Evolutionary conservation across 164 flowering plant species (phyloP), one percentile per base, ranked within the genome.

Genomic region (Berberis thunbergii): DNA sequence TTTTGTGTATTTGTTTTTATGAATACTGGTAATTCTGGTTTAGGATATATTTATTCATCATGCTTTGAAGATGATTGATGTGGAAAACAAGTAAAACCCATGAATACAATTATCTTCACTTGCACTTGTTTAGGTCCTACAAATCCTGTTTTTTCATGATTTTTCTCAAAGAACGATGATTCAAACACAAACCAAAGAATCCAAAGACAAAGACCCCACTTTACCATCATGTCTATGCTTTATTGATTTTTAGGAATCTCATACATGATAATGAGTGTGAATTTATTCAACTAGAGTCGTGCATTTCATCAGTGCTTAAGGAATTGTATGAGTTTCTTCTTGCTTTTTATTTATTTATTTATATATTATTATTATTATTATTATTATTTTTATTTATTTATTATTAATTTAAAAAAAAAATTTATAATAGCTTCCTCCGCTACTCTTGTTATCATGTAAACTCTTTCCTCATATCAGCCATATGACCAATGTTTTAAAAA

Each of bases 41-140:
- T 65, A 65, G 79, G 60, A 69, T 93, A 42, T 54, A 61, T 72
- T 50, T 62, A 45, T 63, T 65, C 60, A 61, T 61, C 64, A 58
- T 73, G 50, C 49, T 56, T 56, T 73, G 76, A 67, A 74, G 72
- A 68, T 61, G 72, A 62, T 49, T 46, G 56, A 49, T 73, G 66
- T 42, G 56, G 42, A 41, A 49, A 66, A 40, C 43, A 9, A 9
- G 60, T 60, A 55, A 62, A 42, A 44, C 42, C 54, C 12, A 49
- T 59, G 45, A 66, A 63, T 59, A 41, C 13, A 53, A 56, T 58
- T 61, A n/a, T 10, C 41, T 45, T 63, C 45, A 7, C 45, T 39
- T 54, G 45, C 26, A 26, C 26, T 26, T 26, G 26, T 26, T 26
- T 26, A 26, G 55, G 13, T 26, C 13, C 3, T 52, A 10, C 7